phyloP scores from a whole-genome alignment of 495 filamentous ascomycete genomes.

The Aspergillus homomorphus region DNA sequence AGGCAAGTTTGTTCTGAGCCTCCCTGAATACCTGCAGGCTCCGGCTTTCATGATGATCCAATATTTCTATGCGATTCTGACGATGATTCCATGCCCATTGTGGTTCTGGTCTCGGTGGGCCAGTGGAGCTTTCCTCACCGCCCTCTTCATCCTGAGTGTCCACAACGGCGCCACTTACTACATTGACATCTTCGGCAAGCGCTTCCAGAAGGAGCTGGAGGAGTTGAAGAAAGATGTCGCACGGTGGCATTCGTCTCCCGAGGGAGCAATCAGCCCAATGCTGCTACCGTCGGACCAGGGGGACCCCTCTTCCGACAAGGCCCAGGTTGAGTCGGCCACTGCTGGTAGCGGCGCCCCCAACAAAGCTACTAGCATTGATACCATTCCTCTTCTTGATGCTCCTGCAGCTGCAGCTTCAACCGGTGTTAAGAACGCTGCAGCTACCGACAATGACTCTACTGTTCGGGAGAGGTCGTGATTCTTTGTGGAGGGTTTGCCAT shows the following conservation, averaged over 20 bases:
- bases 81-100: conserved; percentile 89
- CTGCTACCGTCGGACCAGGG: conserved; percentile 24
- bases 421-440: conserved; percentile 18
- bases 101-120: conserved; percentile 92
- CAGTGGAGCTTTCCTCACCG: conserved; percentile 69
- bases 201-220: conserved; percentile 95
- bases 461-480: conserved; percentile 25
- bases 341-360: conserved; percentile 19
- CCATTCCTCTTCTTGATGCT: conserved; percentile 42
- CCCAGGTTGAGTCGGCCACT: conserved; percentile 9
- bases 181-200: conserved; percentile 93
- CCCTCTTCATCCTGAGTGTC: conserved; percentile 84
- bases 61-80: conserved; percentile 82
- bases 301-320: conserved; percentile 15
- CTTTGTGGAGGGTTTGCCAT: background rate
- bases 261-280: conserved; percentile 33
- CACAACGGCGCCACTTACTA: conserved; percentile 97
- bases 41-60: conserved; percentile 94
- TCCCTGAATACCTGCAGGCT: conserved; percentile 76
- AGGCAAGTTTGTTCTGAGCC: conserved; percentile 74
- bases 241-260: conserved; percentile 70
- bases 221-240: conserved; percentile 83
- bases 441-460: conserved; percentile 8
- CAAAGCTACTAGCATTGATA: conserved; percentile 38
- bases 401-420: conserved; percentile 24